Base-by-base conservation (phyloP, 495 filamentous ascomycete genomes). In the Aspergillus wentii region DNA sequence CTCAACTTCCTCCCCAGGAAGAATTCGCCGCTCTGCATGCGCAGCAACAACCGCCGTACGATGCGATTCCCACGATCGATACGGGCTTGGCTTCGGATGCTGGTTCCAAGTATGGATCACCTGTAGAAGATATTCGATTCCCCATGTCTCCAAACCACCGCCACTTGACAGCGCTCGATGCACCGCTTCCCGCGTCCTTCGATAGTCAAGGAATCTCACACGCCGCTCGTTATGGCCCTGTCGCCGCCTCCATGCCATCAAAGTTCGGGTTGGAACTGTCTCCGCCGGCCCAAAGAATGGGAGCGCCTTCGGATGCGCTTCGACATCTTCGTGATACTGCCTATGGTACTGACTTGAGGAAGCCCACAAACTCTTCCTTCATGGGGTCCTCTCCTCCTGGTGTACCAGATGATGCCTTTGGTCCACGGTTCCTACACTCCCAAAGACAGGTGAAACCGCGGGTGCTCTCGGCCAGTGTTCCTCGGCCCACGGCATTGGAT, bases 141-240 rank as follows among this genome's bases (percentile, higher is more conserved):
- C 82, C 84, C 17, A 75, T 87, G 41, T 91, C 91, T n/a, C 88
- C 90, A 4, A 69, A 51, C 37, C 51, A 61, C 33, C 16, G 74
- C 58, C 61, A 78, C 66, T 74, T 89, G 28, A 94, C 79, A 30
- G 86, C 88, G n/a, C 75, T 96, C 14, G 92, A 98, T 69, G 94
- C 89, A 5, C 88, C 88, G 2, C 78, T 98, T 17, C 92, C 92
- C 7, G 88, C 88, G 8, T 97, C 92, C 1, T 96, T 98, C 54
- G 94, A 97, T 57, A 94, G 88, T 52, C 89, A 97, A 48, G 92
- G 92, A 29, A 86, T 95, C 14, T 95, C 90, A 5, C 84, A 88
- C 52, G 85, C 85, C 37, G 91, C 92, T 17, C 77, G 89, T 34
- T 86, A 88, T 54, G 94, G 88, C 1, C 88, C 92, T 0, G 88